Evolutionary conservation across 192 early-diverging fungal genomes (phyloP), one percentile per base, ranked within the genome.

Genomic region (Umbelopsis vinacea): DNA sequence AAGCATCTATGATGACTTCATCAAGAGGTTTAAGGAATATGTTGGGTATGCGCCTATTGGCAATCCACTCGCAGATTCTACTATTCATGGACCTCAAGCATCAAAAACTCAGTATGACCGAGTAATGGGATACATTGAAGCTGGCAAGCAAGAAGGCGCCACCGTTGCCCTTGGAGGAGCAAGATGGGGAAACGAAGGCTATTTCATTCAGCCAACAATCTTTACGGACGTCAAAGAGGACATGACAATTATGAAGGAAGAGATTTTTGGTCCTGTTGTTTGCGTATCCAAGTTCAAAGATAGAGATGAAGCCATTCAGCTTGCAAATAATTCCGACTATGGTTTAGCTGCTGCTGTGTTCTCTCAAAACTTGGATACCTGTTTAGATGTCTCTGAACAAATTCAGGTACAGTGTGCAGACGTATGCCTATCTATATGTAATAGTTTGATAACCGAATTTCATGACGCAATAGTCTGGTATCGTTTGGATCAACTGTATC

Each of bases 401-500:
- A 15, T 50, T 46, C 68, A 77, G 19, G 71, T 85, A 12, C 52
- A 73, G 11, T 46, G 66, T 17, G 21, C 47, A 57, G 14, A 63
- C 3, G 3, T 19, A 26, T 0, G 3, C 14, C 23, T 23, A 37
- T 63, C 19, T 43, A 43, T 11, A 43, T 43, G 8, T 43, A 43
- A 43, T 9, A 10, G 10, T 12, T 4, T 10, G 5, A 21, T 57
- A 23, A 57, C 2, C n/a, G 0, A 10, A 14, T 14, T 12, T 11
- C n/a, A 63, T 15, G 0, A 21, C n/a, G 5, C 15, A 1, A 50
- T 50, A 93, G 29, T 85, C 88, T 21, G 92, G 92, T 14, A 90
- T 83, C 38, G 86, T 92, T 9, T 94, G 92, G 92, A 86, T 93
- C 35, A 95, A 95, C 81, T 87, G 86, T 57, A 94, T 91, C 88